A percentile compares a stretch with the other conserved stretches of the same genome.
phyloP scores from a whole-genome alignment of 805 yeast species.

The Cyberlindnera subsufficiens region DNA sequence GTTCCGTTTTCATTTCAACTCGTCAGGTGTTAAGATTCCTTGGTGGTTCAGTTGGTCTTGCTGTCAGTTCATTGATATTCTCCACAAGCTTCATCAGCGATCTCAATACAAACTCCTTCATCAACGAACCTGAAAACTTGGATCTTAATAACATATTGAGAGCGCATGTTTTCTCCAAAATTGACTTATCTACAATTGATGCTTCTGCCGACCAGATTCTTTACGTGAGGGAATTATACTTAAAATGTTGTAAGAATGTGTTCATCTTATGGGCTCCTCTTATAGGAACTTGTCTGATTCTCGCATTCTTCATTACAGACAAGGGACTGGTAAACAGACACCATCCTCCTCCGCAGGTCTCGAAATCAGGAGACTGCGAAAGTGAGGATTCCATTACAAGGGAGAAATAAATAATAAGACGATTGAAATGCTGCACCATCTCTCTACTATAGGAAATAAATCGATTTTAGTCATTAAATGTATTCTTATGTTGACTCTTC shows the following conservation, averaged over 20 bases:
- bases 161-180: conserved; percentile 15
- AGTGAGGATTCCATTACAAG: neutral
- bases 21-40: conserved; percentile 52
- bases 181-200: conserved; percentile 5
- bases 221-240: conserved; percentile 13
- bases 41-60: conserved; percentile 60
- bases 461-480: too few relatives aligned
- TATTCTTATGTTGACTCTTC: too few relatives aligned
- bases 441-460: too few relatives aligned
- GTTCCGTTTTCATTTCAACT: conserved; percentile 54
- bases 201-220: conserved; percentile 6
- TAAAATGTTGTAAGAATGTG: conserved; percentile 13
- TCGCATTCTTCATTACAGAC: conserved; percentile 13
- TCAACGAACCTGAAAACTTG: conserved; percentile 9
- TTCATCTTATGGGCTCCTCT: conserved; percentile 18
- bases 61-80: conserved; percentile 29
- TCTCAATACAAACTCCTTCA: conserved; percentile 10
- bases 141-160: conserved; percentile 7
- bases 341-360: neutral
- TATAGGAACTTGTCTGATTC: conserved; percentile 9
- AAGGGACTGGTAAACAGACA: conserved; percentile 9
- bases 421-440: neutral
- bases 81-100: conserved; percentile 6
- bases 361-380: neutral
- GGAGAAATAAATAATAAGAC: neutral